A percentile compares a stretch with the other conserved stretches of the same genome.
phyloP scores from a whole-genome alignment of 164 flowering plant species.

The Umbellularia californica region DNA sequence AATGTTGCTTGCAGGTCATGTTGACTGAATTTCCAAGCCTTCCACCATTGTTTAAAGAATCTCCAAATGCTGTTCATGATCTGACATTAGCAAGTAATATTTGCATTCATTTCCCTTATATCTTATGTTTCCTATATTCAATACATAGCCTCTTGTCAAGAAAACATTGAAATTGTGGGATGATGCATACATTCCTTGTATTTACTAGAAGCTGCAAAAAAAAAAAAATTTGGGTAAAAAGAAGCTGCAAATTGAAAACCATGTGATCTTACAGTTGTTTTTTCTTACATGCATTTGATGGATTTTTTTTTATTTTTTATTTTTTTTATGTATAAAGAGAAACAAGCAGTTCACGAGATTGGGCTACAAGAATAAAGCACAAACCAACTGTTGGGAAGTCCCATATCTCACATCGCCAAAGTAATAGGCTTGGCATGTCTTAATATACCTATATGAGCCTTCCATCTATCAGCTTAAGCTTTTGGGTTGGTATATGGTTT shows the following conservation, averaged over 20 bases:
- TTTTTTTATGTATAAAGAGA: too few relatives aligned
- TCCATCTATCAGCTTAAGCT: too few relatives aligned
- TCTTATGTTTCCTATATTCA: neutral
- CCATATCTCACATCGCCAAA: too few relatives aligned
- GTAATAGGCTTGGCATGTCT: too few relatives aligned
- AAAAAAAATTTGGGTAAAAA: too few relatives aligned
- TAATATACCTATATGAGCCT: too few relatives aligned
- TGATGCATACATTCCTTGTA: neutral
- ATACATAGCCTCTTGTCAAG: neutral
- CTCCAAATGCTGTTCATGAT: slow-evolving; percentile 72
- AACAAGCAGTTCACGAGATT: neutral
- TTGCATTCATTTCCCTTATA: neutral
- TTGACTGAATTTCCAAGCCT: slow-evolving; percentile 74
- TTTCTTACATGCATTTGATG: neutral
- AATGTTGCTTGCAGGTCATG: slow-evolving; percentile 41
- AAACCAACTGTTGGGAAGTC: neutral
- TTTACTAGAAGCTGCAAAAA: neutral
- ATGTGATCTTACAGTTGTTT: neutral
- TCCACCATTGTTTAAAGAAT: slow-evolving; percentile 70
- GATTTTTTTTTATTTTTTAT: too few relatives aligned
- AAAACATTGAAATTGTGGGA: neutral
- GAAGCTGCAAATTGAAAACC: neutral
- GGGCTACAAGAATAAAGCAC: neutral
- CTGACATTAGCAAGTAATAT: slow-evolving; percentile 77
- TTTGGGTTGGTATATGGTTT: too few relatives aligned